These are phyloP conservation scores for Triadica sebifera DNA, from an alignment of 345 rosid species.

Conservation along the genomic window DNA sequence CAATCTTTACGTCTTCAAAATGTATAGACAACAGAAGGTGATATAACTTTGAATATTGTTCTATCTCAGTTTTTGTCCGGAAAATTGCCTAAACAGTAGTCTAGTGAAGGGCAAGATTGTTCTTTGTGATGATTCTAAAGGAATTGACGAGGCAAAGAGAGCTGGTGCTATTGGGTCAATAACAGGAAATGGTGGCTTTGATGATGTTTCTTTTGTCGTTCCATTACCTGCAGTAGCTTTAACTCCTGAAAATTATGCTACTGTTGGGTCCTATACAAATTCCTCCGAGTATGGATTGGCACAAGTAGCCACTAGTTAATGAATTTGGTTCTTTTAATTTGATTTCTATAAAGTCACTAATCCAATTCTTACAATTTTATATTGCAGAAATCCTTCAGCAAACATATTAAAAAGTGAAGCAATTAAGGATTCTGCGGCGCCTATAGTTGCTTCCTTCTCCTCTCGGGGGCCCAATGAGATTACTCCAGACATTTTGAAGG, in stretches of 20 bases:
- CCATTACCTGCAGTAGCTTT: conserved; percentile 30
- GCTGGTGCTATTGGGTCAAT: conserved; percentile 30
- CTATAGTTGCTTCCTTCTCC: conserved; percentile 36
- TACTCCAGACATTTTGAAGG: conserved; percentile 30
- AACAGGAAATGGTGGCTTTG: background rate
- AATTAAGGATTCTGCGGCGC: conserved; percentile 29
- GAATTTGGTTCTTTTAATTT: background rate
- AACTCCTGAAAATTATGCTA: background rate
- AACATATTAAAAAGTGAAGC: conserved; percentile 34
- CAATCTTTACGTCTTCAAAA: background rate
- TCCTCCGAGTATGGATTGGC: conserved; percentile 26
- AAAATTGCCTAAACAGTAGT: background rate
- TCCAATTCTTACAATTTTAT: background rate
- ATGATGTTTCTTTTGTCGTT: conserved; percentile 19
- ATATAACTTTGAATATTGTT: background rate
- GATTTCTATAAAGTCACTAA: background rate
- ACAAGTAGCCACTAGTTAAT: background rate
- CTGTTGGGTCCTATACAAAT: conserved; percentile 29
- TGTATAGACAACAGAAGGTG: background rate
- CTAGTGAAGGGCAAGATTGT: background rate
- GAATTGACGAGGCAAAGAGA: background rate
- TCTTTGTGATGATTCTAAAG: background rate
- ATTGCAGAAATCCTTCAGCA: conserved; percentile 23
- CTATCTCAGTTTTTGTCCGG: background rate
- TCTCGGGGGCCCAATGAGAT: conserved; percentile 40